Evolutionary conservation across 495 filamentous ascomycete genomes (phyloP).

Genomic region (Xylaria longipes): DNA sequence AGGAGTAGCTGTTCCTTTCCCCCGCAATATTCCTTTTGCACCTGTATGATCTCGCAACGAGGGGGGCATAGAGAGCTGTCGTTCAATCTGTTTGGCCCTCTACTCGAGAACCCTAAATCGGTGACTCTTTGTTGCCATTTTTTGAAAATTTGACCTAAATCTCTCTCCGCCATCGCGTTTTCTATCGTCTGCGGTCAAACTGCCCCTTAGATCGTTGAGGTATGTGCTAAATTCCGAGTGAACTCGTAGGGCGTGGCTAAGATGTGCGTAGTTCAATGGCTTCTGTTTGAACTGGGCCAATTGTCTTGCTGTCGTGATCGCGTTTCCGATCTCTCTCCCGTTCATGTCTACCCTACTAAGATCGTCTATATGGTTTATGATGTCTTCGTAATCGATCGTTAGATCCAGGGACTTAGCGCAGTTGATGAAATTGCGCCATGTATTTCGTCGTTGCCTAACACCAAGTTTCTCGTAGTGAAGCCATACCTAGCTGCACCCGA

Average conservation of each 20-base stretch:
- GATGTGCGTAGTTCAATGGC: background rate
- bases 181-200: background rate
- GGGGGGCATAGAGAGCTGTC: background rate
- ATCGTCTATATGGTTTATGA: slow-evolving; percentile 19
- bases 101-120: background rate
- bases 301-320: slow-evolving; percentile 32
- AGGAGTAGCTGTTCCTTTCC: too few relatives aligned
- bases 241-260: background rate
- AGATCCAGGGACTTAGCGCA: slow-evolving; percentile 26
- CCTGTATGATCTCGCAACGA: too few relatives aligned
- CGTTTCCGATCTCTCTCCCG: slow-evolving; percentile 31
- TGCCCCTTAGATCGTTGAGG: background rate
- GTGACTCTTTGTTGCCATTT: background rate
- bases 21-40: too few relatives aligned
- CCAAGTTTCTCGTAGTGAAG: slow-evolving; percentile 38
- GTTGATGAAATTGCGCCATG: slow-evolving; percentile 37
- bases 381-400: slow-evolving; percentile 34
- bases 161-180: background rate
- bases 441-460: slow-evolving; percentile 29
- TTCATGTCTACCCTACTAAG: slow-evolving; percentile 42
- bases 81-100: background rate
- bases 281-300: slow-evolving; percentile 26
- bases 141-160: background rate
- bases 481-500: too few relatives aligned
- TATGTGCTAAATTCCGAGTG: background rate